phyloP scores from a whole-genome alignment of 176 grass and related monocot genomes.

The Cocos nucifera region DNA sequence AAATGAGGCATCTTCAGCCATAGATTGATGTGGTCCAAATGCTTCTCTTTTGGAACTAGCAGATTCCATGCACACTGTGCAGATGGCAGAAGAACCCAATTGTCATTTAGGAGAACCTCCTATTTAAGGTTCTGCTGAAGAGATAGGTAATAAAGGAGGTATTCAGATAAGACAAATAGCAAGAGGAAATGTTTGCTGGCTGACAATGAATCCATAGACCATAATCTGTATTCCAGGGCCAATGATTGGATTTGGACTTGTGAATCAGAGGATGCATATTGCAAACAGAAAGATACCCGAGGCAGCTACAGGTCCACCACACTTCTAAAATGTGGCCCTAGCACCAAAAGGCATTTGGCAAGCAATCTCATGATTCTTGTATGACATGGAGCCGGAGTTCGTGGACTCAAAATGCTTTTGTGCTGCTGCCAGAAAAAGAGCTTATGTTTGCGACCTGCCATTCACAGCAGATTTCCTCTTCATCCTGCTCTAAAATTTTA shows the following conservation, averaged over 20 bases:
- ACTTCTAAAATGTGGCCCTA: conserved; percentile 74
- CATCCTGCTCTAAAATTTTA: conserved; percentile 35
- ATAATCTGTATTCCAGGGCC: conserved; percentile 43
- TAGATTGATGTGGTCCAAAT: conserved; percentile 72
- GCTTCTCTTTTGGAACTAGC: conserved; percentile 38
- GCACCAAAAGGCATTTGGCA: conserved; percentile 61
- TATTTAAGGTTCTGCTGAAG: conserved; percentile 9
- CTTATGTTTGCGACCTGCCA: conserved; percentile 63
- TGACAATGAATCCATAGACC: conserved; percentile 2
- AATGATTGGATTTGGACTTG: conserved; percentile 61
- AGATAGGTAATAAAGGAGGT: conserved; percentile 21
- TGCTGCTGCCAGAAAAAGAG: conserved; percentile 64
- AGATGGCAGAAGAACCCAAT: conserved; percentile 25
- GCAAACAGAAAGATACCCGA: conserved; percentile 28
- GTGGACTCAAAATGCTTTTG: conserved; percentile 70
- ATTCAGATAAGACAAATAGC: conserved; percentile 12
- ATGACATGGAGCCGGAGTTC: conserved; percentile 65
- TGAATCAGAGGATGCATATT: conserved; percentile 18
- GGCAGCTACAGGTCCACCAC: conserved; percentile 53
- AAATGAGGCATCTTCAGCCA: conserved; percentile 42
- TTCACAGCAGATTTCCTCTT: conserved; percentile 40
- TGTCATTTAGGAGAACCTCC: conserved; percentile 2
- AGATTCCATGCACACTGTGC: conserved; percentile 65
- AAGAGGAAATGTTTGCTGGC: conserved; percentile 20
- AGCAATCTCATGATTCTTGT: conserved; percentile 50